Conservation (phyloP, 148 eudicot genomes). For the Chenopodium berlandieri region DNA sequence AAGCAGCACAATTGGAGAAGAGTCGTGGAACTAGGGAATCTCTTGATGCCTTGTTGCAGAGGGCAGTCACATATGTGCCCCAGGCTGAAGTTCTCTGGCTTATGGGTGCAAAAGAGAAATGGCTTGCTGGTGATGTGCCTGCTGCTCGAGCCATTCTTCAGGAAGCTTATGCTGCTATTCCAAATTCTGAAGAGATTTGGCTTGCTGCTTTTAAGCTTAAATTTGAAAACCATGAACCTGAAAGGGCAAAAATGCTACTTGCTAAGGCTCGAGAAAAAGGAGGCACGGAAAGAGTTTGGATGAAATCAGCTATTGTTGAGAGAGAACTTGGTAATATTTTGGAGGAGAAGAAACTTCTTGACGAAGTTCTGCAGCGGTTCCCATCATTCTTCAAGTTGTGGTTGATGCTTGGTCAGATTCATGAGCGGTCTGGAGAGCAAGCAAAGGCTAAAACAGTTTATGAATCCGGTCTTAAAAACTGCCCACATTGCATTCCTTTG, state of each 20-base stretch:
- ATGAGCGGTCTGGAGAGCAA: constrained; percentile 56
- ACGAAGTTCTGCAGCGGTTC: constrained; percentile 73
- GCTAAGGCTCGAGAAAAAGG: constrained; percentile 88
- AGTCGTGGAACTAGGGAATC: constrained; percentile 84
- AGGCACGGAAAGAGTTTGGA: constrained; percentile 92
- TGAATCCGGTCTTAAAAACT: constrained; percentile 67
- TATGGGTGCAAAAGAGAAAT: constrained; percentile 97
- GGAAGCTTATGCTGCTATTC: constrained; percentile 92
- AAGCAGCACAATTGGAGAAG: constrained; percentile 94
- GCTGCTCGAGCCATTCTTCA: constrained; percentile 88
- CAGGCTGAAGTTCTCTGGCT: constrained; percentile 94
- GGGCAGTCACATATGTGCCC: constrained; percentile 82
- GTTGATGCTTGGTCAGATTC: constrained; percentile 96
- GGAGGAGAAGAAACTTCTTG: constrained; percentile 76
- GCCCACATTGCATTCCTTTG: constrained; percentile 65
- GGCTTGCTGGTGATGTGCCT: constrained; percentile 97
- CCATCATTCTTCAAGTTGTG: constrained; percentile 83
- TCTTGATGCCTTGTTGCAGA: constrained; percentile 76
- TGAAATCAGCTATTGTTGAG: constrained; percentile 96
- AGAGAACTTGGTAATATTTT: constrained; percentile 77
- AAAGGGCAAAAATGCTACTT: constrained; percentile 86
- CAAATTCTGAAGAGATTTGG: constrained; percentile 94
- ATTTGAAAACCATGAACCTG: constrained; percentile 87
- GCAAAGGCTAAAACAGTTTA: constrained; percentile 62
- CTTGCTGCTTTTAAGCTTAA: constrained; percentile 95